phyloP scores from a whole-genome alignment of 1,284 basidiomycete genomes.

The Cystobasidiaceae sp. region DNA sequence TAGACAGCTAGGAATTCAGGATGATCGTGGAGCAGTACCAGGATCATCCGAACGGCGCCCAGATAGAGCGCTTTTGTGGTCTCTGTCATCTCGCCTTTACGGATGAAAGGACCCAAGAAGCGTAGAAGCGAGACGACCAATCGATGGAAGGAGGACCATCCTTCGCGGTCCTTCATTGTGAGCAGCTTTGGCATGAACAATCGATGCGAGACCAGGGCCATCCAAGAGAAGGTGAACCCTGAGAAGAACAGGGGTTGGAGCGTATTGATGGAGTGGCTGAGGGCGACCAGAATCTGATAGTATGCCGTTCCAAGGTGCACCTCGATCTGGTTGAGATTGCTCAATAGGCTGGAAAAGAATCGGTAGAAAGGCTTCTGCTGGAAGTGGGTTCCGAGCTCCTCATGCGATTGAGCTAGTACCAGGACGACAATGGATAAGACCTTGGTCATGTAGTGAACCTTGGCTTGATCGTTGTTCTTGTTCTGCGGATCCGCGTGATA shows the following conservation, averaged over 20 bases:
- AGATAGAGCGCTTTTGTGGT: conserved; percentile 86
- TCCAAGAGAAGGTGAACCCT: conserved; percentile 97
- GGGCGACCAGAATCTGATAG: conserved; percentile 75
- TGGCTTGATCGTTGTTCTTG: conserved; percentile 83
- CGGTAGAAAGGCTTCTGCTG: conserved; percentile 98
- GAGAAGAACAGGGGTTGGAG: conserved; percentile 96
- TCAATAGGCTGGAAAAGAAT: conserved; percentile 94
- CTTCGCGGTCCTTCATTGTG: conserved; percentile 75
- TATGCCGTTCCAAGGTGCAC: conserved; percentile 74
- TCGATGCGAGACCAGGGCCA: conserved; percentile 90
- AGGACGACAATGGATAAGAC: conserved; percentile 96
- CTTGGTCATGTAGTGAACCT: conserved; percentile 95
- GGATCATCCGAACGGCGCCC: conserved; percentile 82
- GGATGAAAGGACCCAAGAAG: conserved; percentile 88
- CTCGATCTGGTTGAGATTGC: conserved; percentile 82
- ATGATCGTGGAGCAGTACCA: conserved; percentile 96
- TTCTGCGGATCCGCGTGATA: conserved; percentile 89
- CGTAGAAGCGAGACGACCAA: conserved; percentile 86
- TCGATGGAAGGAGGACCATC: conserved; percentile 94
- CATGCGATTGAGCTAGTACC: conserved; percentile 89
- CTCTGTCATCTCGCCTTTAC: conserved; percentile 56
- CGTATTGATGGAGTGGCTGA: conserved; percentile 89
- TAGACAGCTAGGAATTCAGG: conserved; percentile 96
- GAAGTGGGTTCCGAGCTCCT: conserved; percentile 84
- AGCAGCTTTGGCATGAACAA: conserved; percentile 96